These are phyloP conservation scores for Coemansia sp. DNA, from an alignment of 192 early-diverging fungal genomes.

Conservation along the genomic window DNA sequence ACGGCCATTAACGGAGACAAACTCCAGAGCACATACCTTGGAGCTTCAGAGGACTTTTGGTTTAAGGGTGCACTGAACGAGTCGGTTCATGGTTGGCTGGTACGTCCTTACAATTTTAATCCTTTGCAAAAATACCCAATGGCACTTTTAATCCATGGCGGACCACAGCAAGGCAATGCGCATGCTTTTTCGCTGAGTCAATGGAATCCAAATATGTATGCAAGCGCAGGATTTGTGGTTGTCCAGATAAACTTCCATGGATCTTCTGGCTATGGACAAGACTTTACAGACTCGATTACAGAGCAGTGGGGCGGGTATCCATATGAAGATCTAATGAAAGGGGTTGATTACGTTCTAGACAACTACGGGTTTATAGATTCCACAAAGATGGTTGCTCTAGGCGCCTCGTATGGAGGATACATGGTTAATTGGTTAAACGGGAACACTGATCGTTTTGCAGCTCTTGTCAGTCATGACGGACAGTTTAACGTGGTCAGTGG, in stretches of 20 bases:
- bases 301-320: slow-evolving; percentile 78
- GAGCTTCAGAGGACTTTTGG: slow-evolving; percentile 65
- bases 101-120: slow-evolving; percentile 65
- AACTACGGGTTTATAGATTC: slow-evolving; percentile 60
- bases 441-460: slow-evolving; percentile 58
- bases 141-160: slow-evolving; percentile 80
- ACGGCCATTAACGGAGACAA: slow-evolving; percentile 53
- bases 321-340: slow-evolving; percentile 72
- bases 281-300: slow-evolving; percentile 71
- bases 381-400: slow-evolving; percentile 62
- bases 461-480: slow-evolving; percentile 75
- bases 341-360: slow-evolving; percentile 62
- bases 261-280: slow-evolving; percentile 76
- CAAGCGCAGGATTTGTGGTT: slow-evolving; percentile 69
- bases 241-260: slow-evolving; percentile 78
- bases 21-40: slow-evolving; percentile 50
- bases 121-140: slow-evolving; percentile 64
- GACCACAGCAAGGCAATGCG: slow-evolving; percentile 71
- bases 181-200: slow-evolving; percentile 59
- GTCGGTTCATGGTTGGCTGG: slow-evolving; percentile 57
- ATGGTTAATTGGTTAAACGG: slow-evolving; percentile 88
- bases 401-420: slow-evolving; percentile 81
- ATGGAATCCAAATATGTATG: slow-evolving; percentile 77
- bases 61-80: slow-evolving; percentile 65
- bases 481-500: slow-evolving; percentile 63